Evolutionary conservation across 2,329 filamentous ascomycete species (phyloP).

Genomic region (Aspergillus quadricinctus): DNA sequence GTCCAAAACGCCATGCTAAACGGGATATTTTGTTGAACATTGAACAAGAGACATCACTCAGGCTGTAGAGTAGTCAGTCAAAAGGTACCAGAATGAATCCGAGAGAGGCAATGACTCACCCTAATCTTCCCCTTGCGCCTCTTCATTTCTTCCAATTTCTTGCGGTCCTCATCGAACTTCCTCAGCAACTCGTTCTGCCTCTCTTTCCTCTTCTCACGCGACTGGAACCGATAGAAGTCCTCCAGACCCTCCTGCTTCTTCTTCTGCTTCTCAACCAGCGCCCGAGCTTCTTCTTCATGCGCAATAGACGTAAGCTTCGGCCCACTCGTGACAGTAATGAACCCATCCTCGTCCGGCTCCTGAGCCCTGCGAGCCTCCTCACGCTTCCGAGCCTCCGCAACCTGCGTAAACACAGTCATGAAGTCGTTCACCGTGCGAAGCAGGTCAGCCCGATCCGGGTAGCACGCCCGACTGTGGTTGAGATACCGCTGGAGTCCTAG

Average conservation of each 20-base stretch:
- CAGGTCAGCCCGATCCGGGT: slow-evolving; percentile 63
- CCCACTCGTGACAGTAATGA: slow-evolving; percentile 83
- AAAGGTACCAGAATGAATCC: slow-evolving; percentile 1
- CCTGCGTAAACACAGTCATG: slow-evolving; percentile 71
- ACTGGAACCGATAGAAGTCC: slow-evolving; percentile 83
- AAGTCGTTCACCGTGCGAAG: slow-evolving; percentile 76
- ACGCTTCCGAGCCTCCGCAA: slow-evolving; percentile 62
- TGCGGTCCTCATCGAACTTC: slow-evolving; percentile 72
- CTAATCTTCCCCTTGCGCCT: slow-evolving; percentile 60
- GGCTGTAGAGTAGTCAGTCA: slow-evolving; percentile 25
- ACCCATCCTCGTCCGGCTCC: slow-evolving; percentile 90
- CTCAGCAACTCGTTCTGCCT: slow-evolving; percentile 64
- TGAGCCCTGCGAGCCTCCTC: slow-evolving; percentile 62
- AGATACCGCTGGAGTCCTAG: slow-evolving; percentile 52
- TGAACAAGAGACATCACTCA: slow-evolving; percentile 22
- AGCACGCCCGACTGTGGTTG: slow-evolving; percentile 68
- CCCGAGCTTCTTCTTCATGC: slow-evolving; percentile 64
- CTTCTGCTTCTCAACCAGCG: slow-evolving; percentile 54
- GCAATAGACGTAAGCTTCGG: slow-evolving; percentile 69
- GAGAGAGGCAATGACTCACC: slow-evolving; percentile 25
- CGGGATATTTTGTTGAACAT: slow-evolving; percentile 10
- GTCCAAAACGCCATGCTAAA: slow-evolving; percentile 31
- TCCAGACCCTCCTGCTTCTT: slow-evolving; percentile 62
- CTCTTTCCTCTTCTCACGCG: slow-evolving; percentile 72
- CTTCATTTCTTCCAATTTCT: slow-evolving; percentile 66